Evolutionary conservation across 2,329 filamentous ascomycete genomes (phyloP), one percentile per base, ranked within the genome.

Genomic region (Cercospora janseana): DNA sequence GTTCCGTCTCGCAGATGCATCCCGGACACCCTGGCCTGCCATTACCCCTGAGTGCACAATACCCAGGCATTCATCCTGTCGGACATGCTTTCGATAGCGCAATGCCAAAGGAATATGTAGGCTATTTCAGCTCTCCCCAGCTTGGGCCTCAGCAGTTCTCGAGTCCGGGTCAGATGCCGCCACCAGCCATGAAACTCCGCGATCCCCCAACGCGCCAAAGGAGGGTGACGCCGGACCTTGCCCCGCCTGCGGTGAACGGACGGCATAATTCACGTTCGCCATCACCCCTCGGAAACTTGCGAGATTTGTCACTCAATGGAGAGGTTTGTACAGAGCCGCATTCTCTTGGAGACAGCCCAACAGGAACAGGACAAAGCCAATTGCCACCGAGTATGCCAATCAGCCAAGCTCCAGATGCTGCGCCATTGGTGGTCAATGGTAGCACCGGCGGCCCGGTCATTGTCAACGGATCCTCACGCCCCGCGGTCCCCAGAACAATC

Each of bases 61-160:
- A 49, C 20, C 52, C 54, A 5, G 46, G 61, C 46, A 54, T 60
- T 27, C 54, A 60, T 46, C 34, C 50, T 26, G 52, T 43, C 12
- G 54, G 54, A 16, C 46, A 59, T 16, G 29, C 55, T 23, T 41
- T 60, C 6, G 65, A 68, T 10, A 66, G 64, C 46, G 67, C 68
- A 8, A 68, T 71, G 41, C 72, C 74, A 1, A 76, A 77, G 57
- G 75, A 78, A 52, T 77, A 77, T 56, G 66, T 75, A 9, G 75
- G 75, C 3, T 78, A 78, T 58, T 75, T 72, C 49, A 72, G 75
- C 20, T 72, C 74, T 37, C 65, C 69, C 7, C 66, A 68, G 50
- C 62, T 69, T 41, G 61, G 66, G 12, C 67, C 66, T 16, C 66
- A 65, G 48, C 63, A 67, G 38, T 65, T 62, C 46, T 54, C 61